A percentile compares a stretch with the other conserved stretches of the same genome.
Evolutionary conservation across 2,329 filamentous ascomycete species (phyloP).

Genomic region (Colletotrichum sp.): DNA sequence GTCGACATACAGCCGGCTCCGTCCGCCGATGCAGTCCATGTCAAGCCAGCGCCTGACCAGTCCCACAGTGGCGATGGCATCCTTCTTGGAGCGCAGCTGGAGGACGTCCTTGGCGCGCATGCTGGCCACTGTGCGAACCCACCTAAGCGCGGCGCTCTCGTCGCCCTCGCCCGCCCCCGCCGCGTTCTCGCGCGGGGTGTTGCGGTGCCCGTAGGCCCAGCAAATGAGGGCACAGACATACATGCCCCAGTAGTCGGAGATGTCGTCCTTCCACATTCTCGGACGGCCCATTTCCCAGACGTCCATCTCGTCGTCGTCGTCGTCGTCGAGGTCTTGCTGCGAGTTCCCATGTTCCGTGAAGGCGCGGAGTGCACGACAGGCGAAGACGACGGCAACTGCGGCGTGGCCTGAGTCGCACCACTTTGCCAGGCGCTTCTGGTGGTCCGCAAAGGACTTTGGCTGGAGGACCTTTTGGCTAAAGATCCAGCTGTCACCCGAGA

Average conservation of each 20-base stretch:
- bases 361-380: conserved; percentile 53
- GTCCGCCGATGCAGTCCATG: conserved; percentile 51
- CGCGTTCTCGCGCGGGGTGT: conserved; percentile 19
- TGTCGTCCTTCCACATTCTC: conserved; percentile 33
- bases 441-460: conserved; percentile 46
- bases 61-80: conserved; percentile 50
- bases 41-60: conserved; percentile 52
- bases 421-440: conserved; percentile 48
- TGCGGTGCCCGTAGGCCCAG: conserved; percentile 57
- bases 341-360: conserved; percentile 32
- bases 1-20: conserved; percentile 56
- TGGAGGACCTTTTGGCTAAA: conserved; percentile 58
- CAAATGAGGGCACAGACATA: conserved; percentile 63
- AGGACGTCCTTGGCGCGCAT: conserved; percentile 43
- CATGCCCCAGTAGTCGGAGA: conserved; percentile 59
- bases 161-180: conserved; percentile 11
- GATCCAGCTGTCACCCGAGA: conserved; percentile 63
- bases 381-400: conserved; percentile 50
- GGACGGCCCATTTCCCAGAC: conserved; percentile 8
- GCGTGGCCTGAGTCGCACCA: conserved; percentile 52
- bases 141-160: conserved; percentile 32
- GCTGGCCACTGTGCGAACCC: conserved; percentile 45
- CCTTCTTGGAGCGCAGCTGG: conserved; percentile 40
- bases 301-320: conserved; percentile 1
- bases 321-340: conserved; percentile 3